Evolutionary conservation across 2,329 filamentous ascomycete genomes (phyloP), one percentile per base, ranked within the genome.

Genomic region (Fonsecaea monophora): DNA sequence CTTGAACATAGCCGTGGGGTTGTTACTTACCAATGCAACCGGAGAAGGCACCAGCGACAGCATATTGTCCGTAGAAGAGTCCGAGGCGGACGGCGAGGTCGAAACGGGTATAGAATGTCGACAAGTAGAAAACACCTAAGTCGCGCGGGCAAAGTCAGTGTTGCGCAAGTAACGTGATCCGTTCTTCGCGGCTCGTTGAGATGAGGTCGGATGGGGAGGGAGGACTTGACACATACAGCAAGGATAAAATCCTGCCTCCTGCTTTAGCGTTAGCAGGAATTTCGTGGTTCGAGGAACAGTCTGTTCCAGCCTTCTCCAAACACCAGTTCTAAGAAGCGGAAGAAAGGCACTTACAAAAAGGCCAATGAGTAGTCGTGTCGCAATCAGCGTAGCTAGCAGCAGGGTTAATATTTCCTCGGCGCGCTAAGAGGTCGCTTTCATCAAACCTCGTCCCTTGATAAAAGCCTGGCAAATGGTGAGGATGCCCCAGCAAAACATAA

Each of bases 401-500:
- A 34, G 30, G 13, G 45, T 60, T 18, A 56, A 6, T n/a, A 53
- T 12, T 32, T 18, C 81, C 78, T 34, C 32, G 15, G 21, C 21
- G 15, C 25, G 30, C 12, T 25, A 38, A 83, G 73, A 66, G 82
- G 82, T 58, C 84, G 32, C 58, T 45, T 34, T n/a, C 25, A 5
- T 74, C 76, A 84, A 81, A 81, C 82, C 83, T 68, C 78, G 76
- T 53, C 76, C 74, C 55, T 75, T 75, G 30, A 84, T 78, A 76
- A 79, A 82, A 4, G 82, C 78, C 70, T 84, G 82, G 62, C 82
- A 67, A 6, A 82, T 78, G 0, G 83, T 85, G 42, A 78, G 80
- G 15, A 84, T 58, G 0, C 83, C 83, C 83, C 83, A 86, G 2
- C 84, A 70, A 38, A 67, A 53, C 86, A 87, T 87, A 71, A 85